Base-by-base conservation (phyloP, 805 yeast species). In the Lipomyces yamanashiensis region DNA sequence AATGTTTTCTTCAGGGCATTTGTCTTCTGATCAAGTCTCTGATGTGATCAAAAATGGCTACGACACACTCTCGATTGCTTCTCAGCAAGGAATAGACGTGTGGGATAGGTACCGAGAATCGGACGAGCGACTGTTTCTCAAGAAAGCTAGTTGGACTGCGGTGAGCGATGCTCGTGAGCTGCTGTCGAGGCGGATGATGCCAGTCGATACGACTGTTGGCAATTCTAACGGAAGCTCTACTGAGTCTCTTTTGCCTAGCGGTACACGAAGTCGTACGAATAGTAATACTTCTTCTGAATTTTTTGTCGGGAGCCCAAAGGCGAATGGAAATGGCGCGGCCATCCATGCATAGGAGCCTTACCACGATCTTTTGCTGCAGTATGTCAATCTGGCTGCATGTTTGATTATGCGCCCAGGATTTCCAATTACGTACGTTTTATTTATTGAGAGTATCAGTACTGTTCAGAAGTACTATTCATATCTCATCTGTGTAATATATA, bases 11-110 rank as follows among this genome's bases (percentile, higher is more conserved):
- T 53, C 63, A 8, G 50, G 49, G 4, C 64, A 63, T 13, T 41
- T 73, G 7, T 66, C 75, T 1, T 57, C 74, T 7, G 70, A 72
- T 15, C 73, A 73, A 43, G 72, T 75, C 9, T 57, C 70, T 7
- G 66, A 64, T 2, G 55, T 71, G 9, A 74, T 75, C 36, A 72
- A 71, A 55, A 62, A 62, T 34, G 77, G 74, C 5, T 68, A 71
- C 43, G 69, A 72, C 33, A 64, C 71, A 4, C 62, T 74, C 17
- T 71, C 76, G 7, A 67, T 75, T 17, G 60, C 67, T 28, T 67
- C 67, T 8, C 67, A 66, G 49, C 66, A 63, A 21, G 69, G 61
- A 15, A 55, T 66, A 17, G 69, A 66, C 33, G 36, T 39, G 5
- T 66, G 68, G 68, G 69, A 66, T n/a, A 55, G 66, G 7, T 66